Evolutionary conservation across 2,329 filamentous ascomycete genomes (phyloP), one percentile per base, ranked within the genome.

Genomic region (Neurospora sp.): DNA sequence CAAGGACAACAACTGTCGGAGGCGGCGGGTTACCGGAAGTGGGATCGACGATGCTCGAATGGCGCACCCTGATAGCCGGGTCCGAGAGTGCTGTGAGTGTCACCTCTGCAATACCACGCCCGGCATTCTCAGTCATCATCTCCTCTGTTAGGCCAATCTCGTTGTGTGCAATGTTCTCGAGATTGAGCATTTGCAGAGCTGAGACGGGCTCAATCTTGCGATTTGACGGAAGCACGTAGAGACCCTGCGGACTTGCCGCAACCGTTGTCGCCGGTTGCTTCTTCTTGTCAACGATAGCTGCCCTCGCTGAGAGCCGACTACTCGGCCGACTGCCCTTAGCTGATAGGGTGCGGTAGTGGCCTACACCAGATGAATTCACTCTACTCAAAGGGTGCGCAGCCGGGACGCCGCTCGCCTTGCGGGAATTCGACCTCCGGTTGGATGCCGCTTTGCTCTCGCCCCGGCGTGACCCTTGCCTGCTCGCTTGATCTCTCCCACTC

Each of bases 81-180:
- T 89, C 87, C 1, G 84, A 84, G 66, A 96, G 82, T 11, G 92
- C 87, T 67, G 84, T 85, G 69, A 96, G 84, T 0, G 93, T 90
- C 38, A 94, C 91, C 80, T 97, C 91, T 4, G 94, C 93, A 72
- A 98, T 92, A 62, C 93, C 92, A 36, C 95, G 89, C 19, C 92
- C 95, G 1, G 94, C 92, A 77, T 95, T 97, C 77, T 98, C 96
- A 0, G 93, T 90, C 83, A 98, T 93, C 79, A 97, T 90, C 68
- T 96, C 93, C 78, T 97, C 93, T 0, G 90, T 92, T 66, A 98
- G 84, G 5, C 93, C 93, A 70, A 96, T 88, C 74, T 97, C 93
- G 58, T 92, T 91, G 71, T 93, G 90, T 0, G 94, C 93, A 70
- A 96, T 92, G 76, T 96, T 94, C 80, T 98, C 96, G 1, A 98